Percentiles rank a stretch among this genome's conserved stretches.
These are phyloP conservation scores for Phytophthora pinifolia DNA, from an alignment of 352 stramenopile genomes.

Conservation along the genomic window DNA sequence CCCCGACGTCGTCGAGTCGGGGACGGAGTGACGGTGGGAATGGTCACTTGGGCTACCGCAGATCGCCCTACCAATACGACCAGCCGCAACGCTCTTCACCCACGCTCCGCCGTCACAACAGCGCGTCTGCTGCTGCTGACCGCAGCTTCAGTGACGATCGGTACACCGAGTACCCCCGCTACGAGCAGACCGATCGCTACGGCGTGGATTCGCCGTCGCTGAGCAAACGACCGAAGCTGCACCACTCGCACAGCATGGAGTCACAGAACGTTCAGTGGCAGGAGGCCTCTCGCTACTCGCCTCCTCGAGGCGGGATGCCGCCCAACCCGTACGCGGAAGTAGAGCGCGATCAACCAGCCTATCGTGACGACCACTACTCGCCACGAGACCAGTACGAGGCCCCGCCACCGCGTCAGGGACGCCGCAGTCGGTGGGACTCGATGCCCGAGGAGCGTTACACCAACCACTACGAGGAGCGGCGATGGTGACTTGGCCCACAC, in stretches of 20 bases:
- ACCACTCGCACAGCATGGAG: slow-evolving; percentile 66
- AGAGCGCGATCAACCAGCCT: slow-evolving; percentile 27
- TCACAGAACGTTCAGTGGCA: slow-evolving; percentile 44
- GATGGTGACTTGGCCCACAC: slow-evolving; percentile 28
- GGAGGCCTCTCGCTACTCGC: slow-evolving; percentile 32
- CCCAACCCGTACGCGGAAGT: slow-evolving; percentile 36
- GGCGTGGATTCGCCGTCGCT: slow-evolving; percentile 5
- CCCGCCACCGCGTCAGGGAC: slow-evolving; percentile 18
- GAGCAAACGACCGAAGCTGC: slow-evolving; percentile 39
- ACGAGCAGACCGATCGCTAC: slow-evolving; percentile 4
- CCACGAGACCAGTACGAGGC: slow-evolving; percentile 34
- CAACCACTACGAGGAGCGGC: slow-evolving; percentile 30
- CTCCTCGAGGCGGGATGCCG: slow-evolving; percentile 14
- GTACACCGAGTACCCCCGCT: slow-evolving; percentile 31
- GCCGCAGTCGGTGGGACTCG: slow-evolving; percentile 39
- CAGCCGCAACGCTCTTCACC: slow-evolving; percentile 19
- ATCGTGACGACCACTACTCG: slow-evolving; percentile 15
- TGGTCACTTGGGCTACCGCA: slow-evolving; percentile 27
- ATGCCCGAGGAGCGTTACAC: slow-evolving; percentile 37
- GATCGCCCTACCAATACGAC: slow-evolving; percentile 19
- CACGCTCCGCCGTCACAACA: slow-evolving; percentile 51
- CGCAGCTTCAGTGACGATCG: slow-evolving; percentile 24
- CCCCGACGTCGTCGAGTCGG: slow-evolving; percentile 24
- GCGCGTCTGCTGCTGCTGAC: slow-evolving; percentile 28
- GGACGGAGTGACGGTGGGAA: slow-evolving; percentile 26